Conservation (phyloP, 345 rosid genomes). For the Garcia nutans region DNA sequence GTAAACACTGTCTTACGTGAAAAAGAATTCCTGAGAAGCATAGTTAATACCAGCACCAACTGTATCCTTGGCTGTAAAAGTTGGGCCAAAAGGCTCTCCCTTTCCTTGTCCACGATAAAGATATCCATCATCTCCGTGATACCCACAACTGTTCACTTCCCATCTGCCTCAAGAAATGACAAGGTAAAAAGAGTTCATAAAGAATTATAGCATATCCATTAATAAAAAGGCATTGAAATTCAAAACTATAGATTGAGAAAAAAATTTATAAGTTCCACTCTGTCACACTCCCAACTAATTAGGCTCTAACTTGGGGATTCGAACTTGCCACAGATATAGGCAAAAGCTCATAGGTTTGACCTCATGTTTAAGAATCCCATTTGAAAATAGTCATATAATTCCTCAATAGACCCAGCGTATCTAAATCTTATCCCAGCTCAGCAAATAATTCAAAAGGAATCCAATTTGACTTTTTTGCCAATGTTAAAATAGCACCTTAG, state of each 20-base stretch:
- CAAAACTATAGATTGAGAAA: not conserved
- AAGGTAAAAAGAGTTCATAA: not conserved
- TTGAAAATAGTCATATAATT: not conserved
- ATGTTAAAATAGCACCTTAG: not conserved
- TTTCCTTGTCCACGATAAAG: constrained; percentile 72
- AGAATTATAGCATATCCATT: not conserved
- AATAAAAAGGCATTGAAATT: not conserved
- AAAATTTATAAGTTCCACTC: not conserved
- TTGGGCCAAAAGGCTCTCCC: constrained; percentile 84
- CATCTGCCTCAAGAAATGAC: constrained; percentile 52
- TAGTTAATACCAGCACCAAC: constrained; percentile 95
- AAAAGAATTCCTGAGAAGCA: constrained; percentile 79
- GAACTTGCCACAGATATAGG: too few species aligned
- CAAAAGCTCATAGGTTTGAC: too few species aligned
- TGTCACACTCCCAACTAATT: not conserved
- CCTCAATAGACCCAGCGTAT: not conserved
- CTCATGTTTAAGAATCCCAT: not conserved
- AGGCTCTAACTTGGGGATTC: too few species aligned
- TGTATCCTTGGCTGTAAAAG: constrained; percentile 67
- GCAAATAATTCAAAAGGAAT: not conserved
- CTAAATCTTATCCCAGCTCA: not conserved
- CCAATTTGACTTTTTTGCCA: not conserved
- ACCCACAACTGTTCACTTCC: constrained; percentile 95
- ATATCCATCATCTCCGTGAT: constrained; percentile 92
- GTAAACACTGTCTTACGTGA: constrained; percentile 70